Evolutionary conservation across 192 early-diverging fungal species (phyloP), one percentile per base, ranked within the genome.

Genomic region (Endogone sp.): DNA sequence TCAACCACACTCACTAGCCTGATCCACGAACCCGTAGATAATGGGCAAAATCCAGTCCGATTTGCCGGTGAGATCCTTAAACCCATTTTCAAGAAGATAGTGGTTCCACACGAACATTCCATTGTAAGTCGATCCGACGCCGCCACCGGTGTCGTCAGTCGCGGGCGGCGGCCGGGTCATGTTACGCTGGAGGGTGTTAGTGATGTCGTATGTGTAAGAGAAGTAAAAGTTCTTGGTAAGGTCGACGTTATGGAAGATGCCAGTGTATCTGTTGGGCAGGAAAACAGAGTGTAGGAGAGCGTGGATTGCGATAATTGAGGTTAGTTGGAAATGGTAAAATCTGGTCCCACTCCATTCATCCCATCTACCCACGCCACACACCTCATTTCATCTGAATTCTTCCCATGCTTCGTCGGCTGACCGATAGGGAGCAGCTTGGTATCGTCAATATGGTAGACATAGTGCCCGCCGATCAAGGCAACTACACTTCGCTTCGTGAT

Each of bases 31-130:
- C 4, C 97, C 97, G 74, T 98, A 90, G 67, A 98, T 94, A 63
- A 93, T 79, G 0, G 90, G 92, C 26, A 96, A 69, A 10, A 87
- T 85, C 93, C 93, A 96, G 23, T 86, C 83, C 11, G 87, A 86
- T 54, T 90, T 80, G 66, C 81, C 84, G 22, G 82, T 86, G 29
- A 94, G 63, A 61, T 83, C 78, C 54, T 82, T 80, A 70, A 94
- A 92, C 2, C 84, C 92, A 24, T 77, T 75, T 60, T 83, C 75
- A 22, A 93, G 71, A 21, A 94, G 75, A 69, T 89, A 87, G 73
- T 90, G 82, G 79, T 98, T 99, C 96, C 96, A 99, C 16, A 97
- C 89, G 85, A 99, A 98, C 93, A 97, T 96, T 29, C 87, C 84
- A 66, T 95, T 92, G 69, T 86, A 85, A 60, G 70, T 16, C 29